A percentile compares a stretch with the other conserved stretches of the same genome.
phyloP scores from a whole-genome alignment of 495 filamentous ascomycete species.

The Penicillium macrosclerotiorum region DNA sequence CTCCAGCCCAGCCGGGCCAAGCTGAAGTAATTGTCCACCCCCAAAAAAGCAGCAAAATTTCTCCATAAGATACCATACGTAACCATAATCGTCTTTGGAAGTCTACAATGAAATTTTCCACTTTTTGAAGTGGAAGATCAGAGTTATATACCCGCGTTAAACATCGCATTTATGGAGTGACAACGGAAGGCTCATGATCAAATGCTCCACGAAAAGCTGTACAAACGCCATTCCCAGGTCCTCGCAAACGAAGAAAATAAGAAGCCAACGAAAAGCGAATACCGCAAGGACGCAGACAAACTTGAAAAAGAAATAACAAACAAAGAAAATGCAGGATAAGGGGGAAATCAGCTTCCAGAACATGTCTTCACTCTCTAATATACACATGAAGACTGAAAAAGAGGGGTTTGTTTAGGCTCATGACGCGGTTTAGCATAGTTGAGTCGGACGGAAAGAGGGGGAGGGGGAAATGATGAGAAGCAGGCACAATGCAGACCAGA shows the following conservation, averaged over 20 bases:
- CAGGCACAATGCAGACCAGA: constrained; percentile 7
- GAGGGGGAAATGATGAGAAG: no score
- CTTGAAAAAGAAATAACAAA: constrained; percentile 5
- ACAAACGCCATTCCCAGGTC: constrained; percentile 5
- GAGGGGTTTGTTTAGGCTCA: constrained; percentile 14
- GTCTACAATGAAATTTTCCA: not conserved
- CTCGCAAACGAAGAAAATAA: not conserved
- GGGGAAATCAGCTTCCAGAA: constrained; percentile 13
- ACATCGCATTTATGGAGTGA: not conserved
- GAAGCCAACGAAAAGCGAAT: constrained; percentile 1
- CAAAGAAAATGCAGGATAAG: not conserved
- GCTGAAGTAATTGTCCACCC: no score
- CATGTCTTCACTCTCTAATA: constrained; percentile 25
- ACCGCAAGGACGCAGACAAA: constrained; percentile 1
- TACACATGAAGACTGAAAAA: constrained; percentile 29
- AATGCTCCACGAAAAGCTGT: constrained; percentile 1
- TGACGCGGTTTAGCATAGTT: constrained; percentile 9
- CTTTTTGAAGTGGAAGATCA: no score
- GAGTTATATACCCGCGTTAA: not conserved
- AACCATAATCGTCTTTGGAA: no score
- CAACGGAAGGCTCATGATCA: not conserved
- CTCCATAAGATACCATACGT: no score
- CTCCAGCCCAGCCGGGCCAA: no score
- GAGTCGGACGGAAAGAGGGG: constrained; percentile 13
- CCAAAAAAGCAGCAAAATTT: no score